phyloP scores from a whole-genome alignment of 805 yeast species.

The Lachancea sp. region DNA sequence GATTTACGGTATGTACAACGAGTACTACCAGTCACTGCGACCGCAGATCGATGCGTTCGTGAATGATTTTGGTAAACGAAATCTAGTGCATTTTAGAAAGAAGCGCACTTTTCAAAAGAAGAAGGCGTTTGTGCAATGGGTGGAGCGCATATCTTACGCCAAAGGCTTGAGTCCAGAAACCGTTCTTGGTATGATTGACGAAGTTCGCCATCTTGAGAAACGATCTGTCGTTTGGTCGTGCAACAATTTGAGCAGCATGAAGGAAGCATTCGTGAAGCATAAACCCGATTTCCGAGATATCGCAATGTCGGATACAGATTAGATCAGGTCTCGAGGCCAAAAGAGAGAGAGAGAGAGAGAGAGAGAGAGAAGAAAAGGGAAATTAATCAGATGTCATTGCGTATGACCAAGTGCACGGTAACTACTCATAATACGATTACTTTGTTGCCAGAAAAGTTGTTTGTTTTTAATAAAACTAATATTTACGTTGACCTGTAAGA shows the following conservation, averaged over 20 bases:
- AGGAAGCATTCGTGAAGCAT: conserved; percentile 4
- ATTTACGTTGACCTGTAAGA: background rate
- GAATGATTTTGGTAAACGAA: conserved; percentile 8
- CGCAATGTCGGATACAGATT: conserved; percentile 6
- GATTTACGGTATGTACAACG: conserved; percentile 11
- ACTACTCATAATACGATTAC: background rate
- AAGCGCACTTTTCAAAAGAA: conserved; percentile 13
- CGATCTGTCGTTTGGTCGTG: conserved; percentile 13
- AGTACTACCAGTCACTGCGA: conserved; percentile 10
- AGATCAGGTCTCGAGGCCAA: background rate
- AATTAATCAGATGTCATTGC: too few species aligned
- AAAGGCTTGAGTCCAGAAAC: conserved; percentile 3
- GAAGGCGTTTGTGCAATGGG: conserved; percentile 12
- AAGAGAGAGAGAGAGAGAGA: background rate
- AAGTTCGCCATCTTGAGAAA: conserved; percentile 7
- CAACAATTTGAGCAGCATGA: conserved; percentile 9
- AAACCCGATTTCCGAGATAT: conserved; percentile 8
- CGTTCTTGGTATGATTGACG: conserved; percentile 10
- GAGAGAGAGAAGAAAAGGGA: too few species aligned
- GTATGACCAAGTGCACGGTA: too few species aligned
- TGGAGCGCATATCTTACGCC: conserved; percentile 6
- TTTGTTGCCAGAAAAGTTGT: background rate
- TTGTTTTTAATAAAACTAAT: background rate
- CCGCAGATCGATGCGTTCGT: conserved; percentile 10
- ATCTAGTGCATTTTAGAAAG: conserved; percentile 9